These are phyloP conservation scores for Yarrowia sp. DNA, from an alignment of 805 yeast species.

Conservation along the genomic window DNA sequence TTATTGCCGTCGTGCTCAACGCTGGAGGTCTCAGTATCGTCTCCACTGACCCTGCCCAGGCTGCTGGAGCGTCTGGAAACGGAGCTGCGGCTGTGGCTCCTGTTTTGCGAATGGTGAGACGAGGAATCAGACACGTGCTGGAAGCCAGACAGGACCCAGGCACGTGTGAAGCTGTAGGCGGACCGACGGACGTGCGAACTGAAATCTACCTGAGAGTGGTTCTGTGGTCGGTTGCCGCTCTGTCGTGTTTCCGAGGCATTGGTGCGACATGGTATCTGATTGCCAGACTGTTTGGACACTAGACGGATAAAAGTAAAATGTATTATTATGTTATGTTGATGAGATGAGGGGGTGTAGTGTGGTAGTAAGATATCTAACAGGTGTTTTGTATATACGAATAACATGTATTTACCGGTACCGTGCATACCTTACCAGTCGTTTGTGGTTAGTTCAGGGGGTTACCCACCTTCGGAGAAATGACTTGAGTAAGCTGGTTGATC, in stretches of 20 bases:
- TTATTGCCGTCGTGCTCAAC: conserved; percentile 82
- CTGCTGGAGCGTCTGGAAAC: conserved; percentile 36
- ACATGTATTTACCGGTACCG: too few relatives aligned
- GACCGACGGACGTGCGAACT: conserved; percentile 43
- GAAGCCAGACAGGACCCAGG: conserved; percentile 53
- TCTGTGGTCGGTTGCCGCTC: conserved; percentile 90
- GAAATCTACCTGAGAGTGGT: conserved; percentile 77
- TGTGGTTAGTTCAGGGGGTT: too few relatives aligned
- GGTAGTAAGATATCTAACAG: too few relatives aligned
- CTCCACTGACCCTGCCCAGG: conserved; percentile 49
- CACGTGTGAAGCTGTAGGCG: conserved; percentile 24
- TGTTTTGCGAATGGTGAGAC: conserved; percentile 17
- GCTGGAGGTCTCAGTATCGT: conserved; percentile 71
- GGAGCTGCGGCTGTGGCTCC: conserved; percentile 47
- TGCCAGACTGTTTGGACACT: conserved; percentile 48
- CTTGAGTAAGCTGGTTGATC: too few relatives aligned
- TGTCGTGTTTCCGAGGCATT: conserved; percentile 81
- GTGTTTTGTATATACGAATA: too few relatives aligned
- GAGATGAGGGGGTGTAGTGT: too few relatives aligned
- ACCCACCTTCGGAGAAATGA: too few relatives aligned
- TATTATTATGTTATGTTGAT: not conserved
- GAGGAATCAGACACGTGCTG: conserved; percentile 46
- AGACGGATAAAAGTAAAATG: not conserved
- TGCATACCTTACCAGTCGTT: too few relatives aligned
- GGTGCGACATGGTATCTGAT: conserved; percentile 73